phyloP scores from a whole-genome alignment of 441 rosid species.

The Heliophila coronopifolia region DNA sequence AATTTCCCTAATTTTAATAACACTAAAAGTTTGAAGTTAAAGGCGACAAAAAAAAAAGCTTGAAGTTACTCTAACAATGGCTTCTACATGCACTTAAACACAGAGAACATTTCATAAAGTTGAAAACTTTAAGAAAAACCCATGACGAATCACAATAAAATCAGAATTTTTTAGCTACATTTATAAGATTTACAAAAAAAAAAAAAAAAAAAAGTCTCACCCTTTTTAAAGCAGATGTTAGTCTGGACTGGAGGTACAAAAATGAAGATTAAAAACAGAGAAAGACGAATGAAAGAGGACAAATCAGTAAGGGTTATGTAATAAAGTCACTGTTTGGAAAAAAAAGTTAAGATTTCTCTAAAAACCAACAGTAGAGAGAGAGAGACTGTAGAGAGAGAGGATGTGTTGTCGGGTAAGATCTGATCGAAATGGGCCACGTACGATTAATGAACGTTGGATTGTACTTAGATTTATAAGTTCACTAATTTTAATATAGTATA shows the following conservation, averaged over 20 bases:
- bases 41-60: slow-evolving; percentile 11
- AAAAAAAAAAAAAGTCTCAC: no score
- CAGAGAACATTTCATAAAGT: slow-evolving; percentile 8
- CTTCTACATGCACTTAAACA: slow-evolving; percentile 28
- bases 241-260: no score
- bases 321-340: slow-evolving; percentile 33
- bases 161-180: slow-evolving; percentile 12
- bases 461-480: slow-evolving; percentile 3
- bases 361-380: slow-evolving; percentile 20
- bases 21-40: no score
- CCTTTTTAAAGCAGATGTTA: no score
- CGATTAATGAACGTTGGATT: slow-evolving; percentile 24
- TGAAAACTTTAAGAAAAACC: slow-evolving; percentile 23
- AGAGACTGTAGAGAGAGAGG: slow-evolving; percentile 14
- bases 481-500: no score
- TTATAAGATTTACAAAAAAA: slow-evolving; percentile 28
- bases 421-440: slow-evolving; percentile 32
- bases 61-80: slow-evolving; percentile 17
- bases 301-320: slow-evolving; percentile 8
- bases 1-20: no score
- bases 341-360: slow-evolving; percentile 33
- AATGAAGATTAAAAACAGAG: slow-evolving; percentile 14
- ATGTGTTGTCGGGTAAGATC: slow-evolving; percentile 35
- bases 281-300: slow-evolving; percentile 10
- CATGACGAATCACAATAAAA: slow-evolving; percentile 28